Evolutionary conservation across 768 basidiomycete genomes (phyloP).

Genomic region (Baorangia bicolor): DNA sequence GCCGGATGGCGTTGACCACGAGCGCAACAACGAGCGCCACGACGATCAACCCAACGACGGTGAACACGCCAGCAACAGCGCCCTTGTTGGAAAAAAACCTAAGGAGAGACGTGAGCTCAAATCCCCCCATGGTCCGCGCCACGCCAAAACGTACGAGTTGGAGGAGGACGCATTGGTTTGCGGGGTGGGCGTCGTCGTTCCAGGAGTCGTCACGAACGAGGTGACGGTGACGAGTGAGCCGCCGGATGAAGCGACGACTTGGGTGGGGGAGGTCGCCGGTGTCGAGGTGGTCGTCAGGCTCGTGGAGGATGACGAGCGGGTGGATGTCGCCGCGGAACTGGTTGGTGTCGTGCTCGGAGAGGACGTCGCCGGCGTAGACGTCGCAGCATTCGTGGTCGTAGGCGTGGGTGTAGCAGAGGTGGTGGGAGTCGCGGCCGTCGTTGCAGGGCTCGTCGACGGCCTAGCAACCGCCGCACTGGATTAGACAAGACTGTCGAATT

Average conservation of each 20-base stretch:
- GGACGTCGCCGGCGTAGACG: neutral
- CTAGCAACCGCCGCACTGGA: neutral
- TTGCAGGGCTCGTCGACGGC: neutral
- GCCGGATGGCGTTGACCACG: conserved; percentile 53
- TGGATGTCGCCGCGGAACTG: neutral
- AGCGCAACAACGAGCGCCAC: conserved; percentile 50
- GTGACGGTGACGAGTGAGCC: conserved; percentile 6
- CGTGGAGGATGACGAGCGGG: conserved; percentile 5
- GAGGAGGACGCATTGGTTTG: conserved; percentile 1
- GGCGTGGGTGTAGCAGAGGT: conserved; percentile 1
- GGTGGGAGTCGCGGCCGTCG: neutral
- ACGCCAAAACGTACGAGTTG: conserved; percentile 24
- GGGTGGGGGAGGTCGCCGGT: neutral
- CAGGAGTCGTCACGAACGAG: neutral
- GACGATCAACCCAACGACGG: conserved; percentile 64
- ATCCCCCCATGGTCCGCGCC: neutral
- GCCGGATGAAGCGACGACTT: conserved; percentile 9
- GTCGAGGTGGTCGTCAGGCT: neutral
- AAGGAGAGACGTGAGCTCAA: conserved; percentile 1
- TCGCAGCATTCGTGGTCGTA: neutral
- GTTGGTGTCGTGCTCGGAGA: neutral
- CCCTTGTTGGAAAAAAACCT: conserved; percentile 75
- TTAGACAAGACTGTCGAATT: neutral
- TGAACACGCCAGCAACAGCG: conserved; percentile 71
- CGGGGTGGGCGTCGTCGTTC: neutral